Evolutionary conservation across 78 protist genomes (phyloP), one percentile per base, ranked within the genome.

Genomic region (Chrysochromulina parva): DNA sequence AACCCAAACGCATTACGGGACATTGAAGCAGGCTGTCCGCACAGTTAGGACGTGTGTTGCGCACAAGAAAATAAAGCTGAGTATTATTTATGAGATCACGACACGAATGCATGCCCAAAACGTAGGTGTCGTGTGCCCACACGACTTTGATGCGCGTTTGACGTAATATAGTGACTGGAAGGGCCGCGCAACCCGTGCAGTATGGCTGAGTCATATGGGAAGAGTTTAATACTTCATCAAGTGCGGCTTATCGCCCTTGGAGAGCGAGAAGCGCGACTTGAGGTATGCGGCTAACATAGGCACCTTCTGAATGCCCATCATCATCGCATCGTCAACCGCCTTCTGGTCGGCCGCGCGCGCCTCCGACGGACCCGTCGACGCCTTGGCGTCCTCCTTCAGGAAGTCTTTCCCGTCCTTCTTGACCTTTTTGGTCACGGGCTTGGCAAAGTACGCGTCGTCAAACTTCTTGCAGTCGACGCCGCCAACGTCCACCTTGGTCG

Each of bases 401-500:
- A 96, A 97, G 52, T 94, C 92, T 73, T 93, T 95, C 74, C 92
- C 92, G 93, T 81, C 14, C 84, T 58, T 91, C 93, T 90, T 95
- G 24, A 47, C 9, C 57, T 67, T 67, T 38, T 52, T 58, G 57
- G 85, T 66, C 59, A 57, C 38, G 85, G 93, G 55, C 87, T 78
- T 57, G 17, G 17, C 76, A 90, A 94, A 92, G 91, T 82, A 50
- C 57, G 17, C 90, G 54, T 92, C 96, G 59, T 93, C 80, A 85
- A 93, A 48, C 89, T 24, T 38, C 26, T 3, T 71, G 13, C 14
- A 84, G 52, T 93, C 90, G 60, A 97, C 94, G 9, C 54, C 26
- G 57, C 94, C 54, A 53, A 97, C 55, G 24, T 95, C 96, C 57
- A 99, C 96, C 93, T 94, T 95, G 88, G 99, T 97, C 90, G 98